Percentiles rank a stretch among this genome's conserved stretches.
phyloP scores from a whole-genome alignment of 2,329 filamentous ascomycete species.

The Xylaria arbuscula region DNA sequence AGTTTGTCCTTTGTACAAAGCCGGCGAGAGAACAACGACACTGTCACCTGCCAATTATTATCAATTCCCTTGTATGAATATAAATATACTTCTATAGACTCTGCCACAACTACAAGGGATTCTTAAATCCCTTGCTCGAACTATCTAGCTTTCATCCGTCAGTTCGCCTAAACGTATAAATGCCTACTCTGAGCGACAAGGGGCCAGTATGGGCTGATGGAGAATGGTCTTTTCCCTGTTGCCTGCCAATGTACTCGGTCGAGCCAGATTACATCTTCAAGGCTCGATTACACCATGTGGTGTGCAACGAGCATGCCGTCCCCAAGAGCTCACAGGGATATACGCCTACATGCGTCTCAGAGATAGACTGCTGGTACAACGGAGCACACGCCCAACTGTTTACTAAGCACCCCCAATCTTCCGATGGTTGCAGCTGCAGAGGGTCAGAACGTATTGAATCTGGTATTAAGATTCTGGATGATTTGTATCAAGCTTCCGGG shows the following conservation, averaged over 20 bases:
- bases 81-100: neutral
- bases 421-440: neutral
- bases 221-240: neutral
- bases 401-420: neutral
- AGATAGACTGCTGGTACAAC: neutral
- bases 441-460: neutral
- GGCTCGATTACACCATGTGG: neutral
- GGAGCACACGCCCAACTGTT: neutral
- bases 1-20: neutral
- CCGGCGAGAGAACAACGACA: neutral
- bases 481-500: neutral
- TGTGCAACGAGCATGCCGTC: neutral
- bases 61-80: neutral
- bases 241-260: neutral
- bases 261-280: neutral
- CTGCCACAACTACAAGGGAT: neutral
- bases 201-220: neutral
- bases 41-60: neutral
- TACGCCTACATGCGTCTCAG: neutral
- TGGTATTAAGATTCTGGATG: neutral
- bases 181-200: neutral
- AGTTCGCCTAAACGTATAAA: neutral
- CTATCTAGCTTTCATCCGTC: neutral
- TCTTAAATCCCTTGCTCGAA: neutral
- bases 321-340: neutral